Evolutionary conservation across 257 asterid genomes (phyloP).

Genomic region (Forsythia viridissima): DNA sequence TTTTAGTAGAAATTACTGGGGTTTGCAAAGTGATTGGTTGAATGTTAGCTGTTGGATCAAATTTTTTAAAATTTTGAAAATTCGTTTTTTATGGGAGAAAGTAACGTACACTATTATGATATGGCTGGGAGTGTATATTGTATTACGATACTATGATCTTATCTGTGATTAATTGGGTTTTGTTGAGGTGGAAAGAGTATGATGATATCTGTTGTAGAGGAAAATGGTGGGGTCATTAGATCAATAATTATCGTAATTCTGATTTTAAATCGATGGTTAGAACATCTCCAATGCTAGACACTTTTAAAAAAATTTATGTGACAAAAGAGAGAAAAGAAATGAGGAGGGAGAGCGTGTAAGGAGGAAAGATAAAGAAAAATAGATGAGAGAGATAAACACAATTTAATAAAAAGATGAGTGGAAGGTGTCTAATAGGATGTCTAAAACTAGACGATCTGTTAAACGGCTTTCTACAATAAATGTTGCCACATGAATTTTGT

Average conservation of each 20-base stretch:
- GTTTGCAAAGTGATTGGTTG: slow-evolving; percentile 41
- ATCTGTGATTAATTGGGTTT: not conserved
- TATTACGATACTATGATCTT: no score
- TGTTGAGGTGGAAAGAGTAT: not conserved
- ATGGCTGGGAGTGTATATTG: not conserved
- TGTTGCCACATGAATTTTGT: no score
- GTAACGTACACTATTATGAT: slow-evolving; percentile 58
- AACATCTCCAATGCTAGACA: no score
- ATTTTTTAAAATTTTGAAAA: slow-evolving; percentile 33
- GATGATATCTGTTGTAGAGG: not conserved
- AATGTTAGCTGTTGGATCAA: slow-evolving; percentile 57
- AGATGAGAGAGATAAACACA: no score
- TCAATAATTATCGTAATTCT: not conserved
- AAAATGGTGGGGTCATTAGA: not conserved
- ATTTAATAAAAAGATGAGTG: no score
- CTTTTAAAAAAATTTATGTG: no score
- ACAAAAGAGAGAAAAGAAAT: no score
- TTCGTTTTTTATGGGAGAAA: slow-evolving; percentile 39
- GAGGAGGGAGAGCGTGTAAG: no score
- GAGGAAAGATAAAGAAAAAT: no score
- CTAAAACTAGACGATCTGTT: no score
- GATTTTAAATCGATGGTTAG: not conserved
- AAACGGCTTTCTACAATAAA: no score
- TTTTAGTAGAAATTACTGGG: not conserved
- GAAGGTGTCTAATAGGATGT: no score